Conservation (phyloP, 1,284 basidiomycete species). For the Ustilago tritici region DNA sequence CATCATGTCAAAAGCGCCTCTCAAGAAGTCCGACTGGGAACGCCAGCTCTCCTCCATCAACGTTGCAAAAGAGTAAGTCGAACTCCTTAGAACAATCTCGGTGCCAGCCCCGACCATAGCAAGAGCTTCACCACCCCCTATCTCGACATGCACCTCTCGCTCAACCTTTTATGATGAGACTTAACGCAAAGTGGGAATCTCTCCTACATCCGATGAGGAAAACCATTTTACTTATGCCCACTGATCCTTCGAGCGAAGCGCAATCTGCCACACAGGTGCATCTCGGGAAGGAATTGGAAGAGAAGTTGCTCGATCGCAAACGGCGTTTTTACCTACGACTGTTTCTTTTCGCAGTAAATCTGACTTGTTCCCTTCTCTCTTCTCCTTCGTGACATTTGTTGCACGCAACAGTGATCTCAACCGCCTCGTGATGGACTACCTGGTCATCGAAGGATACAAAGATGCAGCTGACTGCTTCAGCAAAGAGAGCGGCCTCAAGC, state of each 20-base stretch:
- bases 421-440: constrained; percentile 95
- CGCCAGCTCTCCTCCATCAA: constrained; percentile 71
- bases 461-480: constrained; percentile 94
- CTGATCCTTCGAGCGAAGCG: constrained; percentile 69
- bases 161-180: constrained; percentile 71
- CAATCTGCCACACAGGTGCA: constrained; percentile 10
- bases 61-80: constrained; percentile 73
- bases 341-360: neutral
- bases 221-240: constrained; percentile 71
- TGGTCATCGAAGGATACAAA: constrained; percentile 97
- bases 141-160: constrained; percentile 20
- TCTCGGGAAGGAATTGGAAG: neutral
- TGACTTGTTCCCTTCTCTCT: constrained; percentile 4
- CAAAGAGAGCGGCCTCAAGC: constrained; percentile 82
- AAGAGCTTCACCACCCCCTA: constrained; percentile 1
- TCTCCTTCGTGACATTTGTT: neutral
- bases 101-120: constrained; percentile 11
- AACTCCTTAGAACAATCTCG: neutral
- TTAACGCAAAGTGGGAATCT: constrained; percentile 75
- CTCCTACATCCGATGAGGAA: constrained; percentile 73
- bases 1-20: constrained; percentile 39
- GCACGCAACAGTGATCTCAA: constrained; percentile 81
- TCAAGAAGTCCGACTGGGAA: constrained; percentile 71
- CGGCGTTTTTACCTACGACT: neutral
- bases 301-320: neutral